These are phyloP conservation scores for Dactylis glomerata DNA, from an alignment of 176 grass and related monocot species.

Conservation along the genomic window DNA sequence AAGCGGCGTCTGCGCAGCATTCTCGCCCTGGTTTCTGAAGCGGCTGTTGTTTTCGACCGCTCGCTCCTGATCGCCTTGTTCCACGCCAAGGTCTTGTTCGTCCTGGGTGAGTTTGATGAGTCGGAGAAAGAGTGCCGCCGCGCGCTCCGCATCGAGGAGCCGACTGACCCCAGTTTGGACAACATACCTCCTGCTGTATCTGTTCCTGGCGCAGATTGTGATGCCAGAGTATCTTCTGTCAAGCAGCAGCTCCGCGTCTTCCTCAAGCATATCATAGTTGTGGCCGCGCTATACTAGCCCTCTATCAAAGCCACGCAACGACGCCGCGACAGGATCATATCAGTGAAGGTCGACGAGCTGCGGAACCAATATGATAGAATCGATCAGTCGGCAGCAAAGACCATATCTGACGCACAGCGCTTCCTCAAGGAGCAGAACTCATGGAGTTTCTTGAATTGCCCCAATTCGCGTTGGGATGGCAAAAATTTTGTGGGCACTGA, in stretches of 20 bases:
- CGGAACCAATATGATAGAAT: not conserved
- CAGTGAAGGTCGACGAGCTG: not conserved
- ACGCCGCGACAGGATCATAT: not conserved
- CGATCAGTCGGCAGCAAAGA: not conserved
- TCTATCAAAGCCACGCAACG: not conserved
- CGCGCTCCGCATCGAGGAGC: not conserved
- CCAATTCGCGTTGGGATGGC: not conserved
- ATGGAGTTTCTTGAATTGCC: slow-evolving; percentile 23
- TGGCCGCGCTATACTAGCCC: not conserved
- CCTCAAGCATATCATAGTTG: slow-evolving; percentile 2
- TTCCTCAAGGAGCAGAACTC: not conserved
- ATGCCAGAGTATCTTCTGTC: not conserved
- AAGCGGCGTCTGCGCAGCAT: not conserved
- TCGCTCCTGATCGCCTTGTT: slow-evolving; percentile 14
- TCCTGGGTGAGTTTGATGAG: not conserved
- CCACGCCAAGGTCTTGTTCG: slow-evolving; percentile 3
- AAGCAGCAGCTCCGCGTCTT: not conserved
- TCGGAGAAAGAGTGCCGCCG: not conserved
- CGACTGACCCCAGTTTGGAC: not conserved
- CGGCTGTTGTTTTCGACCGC: not conserved
- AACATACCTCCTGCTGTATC: slow-evolving; percentile 13
- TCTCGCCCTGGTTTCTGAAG: not conserved
- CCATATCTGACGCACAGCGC: not conserved
- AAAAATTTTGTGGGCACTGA: not conserved
- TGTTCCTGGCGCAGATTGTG: not conserved